Base-by-base conservation (phyloP, 768 basidiomycete species). In the Tricholoma saponaceum region DNA sequence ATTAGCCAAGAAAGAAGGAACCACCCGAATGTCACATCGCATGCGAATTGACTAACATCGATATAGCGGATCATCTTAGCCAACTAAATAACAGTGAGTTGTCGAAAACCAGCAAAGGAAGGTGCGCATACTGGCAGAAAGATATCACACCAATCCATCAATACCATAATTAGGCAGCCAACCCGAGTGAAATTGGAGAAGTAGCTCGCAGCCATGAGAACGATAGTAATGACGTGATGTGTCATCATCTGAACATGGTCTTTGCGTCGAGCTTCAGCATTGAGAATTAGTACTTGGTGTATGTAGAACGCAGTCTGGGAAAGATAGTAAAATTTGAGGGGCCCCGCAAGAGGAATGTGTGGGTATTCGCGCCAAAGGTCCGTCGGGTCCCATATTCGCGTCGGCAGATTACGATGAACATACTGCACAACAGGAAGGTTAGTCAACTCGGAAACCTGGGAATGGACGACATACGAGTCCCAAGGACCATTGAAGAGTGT, bases 181-280 rank as follows among this genome's bases (percentile, higher is more conserved):
- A 95, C 82, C 46, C 95, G 89, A 8, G 92, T 96, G 68, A 86
- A 88, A 72, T 95, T 89, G 69, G 79, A 83, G 59, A 80, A 79
- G 73, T 97, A 98, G 70, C 91, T 94, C 39, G 77, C 66, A 32
- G 78, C 72, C 74, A 98, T 85, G 60, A 99, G 83, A 51, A 79
- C 67, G 59, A 95, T 81, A 12, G 95, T 96, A 62, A 98, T 89
- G 64, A 96, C 68, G 69, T 99, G 97, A 75, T 99, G 97, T 23
- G 86, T 76, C 83, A 98, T 90, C 96, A 98, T 98, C 73, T 98
- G 96, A 64, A 78, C 76, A 71, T 98, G 93, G 71, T 99, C 97
- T 69, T 92, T 94, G 56, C 97, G 80, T 55, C 86, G 83, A 37
- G 87, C 93, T 71, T 99, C 97, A 25, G 95, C 87, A 71, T 98